These are phyloP conservation scores for Xylaria sp. DNA, from an alignment of 2,329 filamentous ascomycete genomes.

Conservation along the genomic window DNA sequence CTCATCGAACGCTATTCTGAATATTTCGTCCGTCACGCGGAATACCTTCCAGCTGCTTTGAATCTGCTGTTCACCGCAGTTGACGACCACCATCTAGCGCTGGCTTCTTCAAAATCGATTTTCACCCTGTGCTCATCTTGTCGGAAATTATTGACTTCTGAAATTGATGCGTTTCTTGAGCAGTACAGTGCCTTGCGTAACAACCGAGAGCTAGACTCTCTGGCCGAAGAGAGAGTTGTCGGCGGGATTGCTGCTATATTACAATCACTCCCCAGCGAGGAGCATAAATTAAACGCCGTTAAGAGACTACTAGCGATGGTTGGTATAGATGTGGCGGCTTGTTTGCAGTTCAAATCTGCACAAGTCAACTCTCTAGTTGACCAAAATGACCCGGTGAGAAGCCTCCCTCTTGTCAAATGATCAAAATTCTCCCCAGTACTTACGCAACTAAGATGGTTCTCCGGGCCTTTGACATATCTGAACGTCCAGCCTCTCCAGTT, in stretches of 20 bases:
- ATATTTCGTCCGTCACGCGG: slow-evolving; percentile 78
- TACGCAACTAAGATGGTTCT: slow-evolving; percentile 43
- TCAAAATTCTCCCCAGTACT: slow-evolving; percentile 37
- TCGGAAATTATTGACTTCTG: slow-evolving; percentile 72
- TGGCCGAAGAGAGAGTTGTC: slow-evolving; percentile 78
- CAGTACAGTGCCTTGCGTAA: slow-evolving; percentile 76
- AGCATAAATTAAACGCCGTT: slow-evolving; percentile 64
- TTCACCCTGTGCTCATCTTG: slow-evolving; percentile 80
- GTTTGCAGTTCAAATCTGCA: slow-evolving; percentile 52
- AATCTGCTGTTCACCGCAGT: slow-evolving; percentile 80
- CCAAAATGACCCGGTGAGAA: slow-evolving; percentile 46
- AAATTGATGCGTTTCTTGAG: slow-evolving; percentile 74
- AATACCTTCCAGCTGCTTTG: slow-evolving; percentile 75
- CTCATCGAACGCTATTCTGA: slow-evolving; percentile 78
- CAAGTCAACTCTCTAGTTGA: slow-evolving; percentile 43
- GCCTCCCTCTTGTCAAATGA: slow-evolving; percentile 17
- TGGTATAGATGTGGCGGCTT: slow-evolving; percentile 67
- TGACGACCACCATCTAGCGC: slow-evolving; percentile 69
- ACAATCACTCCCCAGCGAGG: slow-evolving; percentile 73
- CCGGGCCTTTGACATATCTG: slow-evolving; percentile 46
- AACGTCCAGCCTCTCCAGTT: slow-evolving; percentile 43
- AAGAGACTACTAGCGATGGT: slow-evolving; percentile 70
- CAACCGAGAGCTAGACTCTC: slow-evolving; percentile 70
- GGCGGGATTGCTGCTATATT: slow-evolving; percentile 80
- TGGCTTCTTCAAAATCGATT: slow-evolving; percentile 80